These are phyloP conservation scores for Marasmius tenuissimus DNA, from an alignment of 1,284 basidiomycete species.

Conservation along the genomic window DNA sequence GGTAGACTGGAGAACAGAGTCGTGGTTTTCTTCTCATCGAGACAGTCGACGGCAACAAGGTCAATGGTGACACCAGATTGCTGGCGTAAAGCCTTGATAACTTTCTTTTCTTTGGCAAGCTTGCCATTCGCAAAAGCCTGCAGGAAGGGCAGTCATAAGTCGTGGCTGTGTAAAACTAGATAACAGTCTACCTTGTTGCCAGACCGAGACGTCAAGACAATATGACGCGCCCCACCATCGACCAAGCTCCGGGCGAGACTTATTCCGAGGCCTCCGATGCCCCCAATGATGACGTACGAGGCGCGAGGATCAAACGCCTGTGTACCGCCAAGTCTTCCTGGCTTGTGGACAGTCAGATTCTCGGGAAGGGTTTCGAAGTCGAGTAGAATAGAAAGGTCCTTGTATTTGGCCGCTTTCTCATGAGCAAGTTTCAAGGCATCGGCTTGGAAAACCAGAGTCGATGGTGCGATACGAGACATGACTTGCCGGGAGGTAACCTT, in stretches of 20 bases:
- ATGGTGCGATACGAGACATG: constrained; percentile 1
- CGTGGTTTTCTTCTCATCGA: background rate
- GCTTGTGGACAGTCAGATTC: background rate
- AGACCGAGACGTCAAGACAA: constrained; percentile 1
- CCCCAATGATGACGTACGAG: background rate
- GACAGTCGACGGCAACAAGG: constrained; percentile 1
- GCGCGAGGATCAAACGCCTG: background rate
- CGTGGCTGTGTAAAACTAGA: background rate
- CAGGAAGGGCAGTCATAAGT: background rate
- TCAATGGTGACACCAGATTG: background rate
- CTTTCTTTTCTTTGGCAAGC: background rate
- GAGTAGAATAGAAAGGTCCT: background rate
- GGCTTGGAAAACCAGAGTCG: background rate
- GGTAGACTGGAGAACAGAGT: background rate
- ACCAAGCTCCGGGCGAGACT: background rate
- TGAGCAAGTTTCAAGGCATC: background rate
- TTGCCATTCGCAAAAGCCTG: background rate
- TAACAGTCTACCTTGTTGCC: background rate
- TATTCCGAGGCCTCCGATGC: background rate
- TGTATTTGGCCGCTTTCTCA: background rate
- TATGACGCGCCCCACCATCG: background rate
- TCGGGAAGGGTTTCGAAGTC: background rate
- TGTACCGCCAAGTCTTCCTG: background rate
- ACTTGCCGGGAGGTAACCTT: background rate
- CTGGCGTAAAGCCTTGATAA: background rate